Percentiles rank a stretch among this genome's conserved stretches.
Evolutionary conservation across 352 stramenopile genomes (phyloP).

Genomic region (Globisporangium abappressorium): DNA sequence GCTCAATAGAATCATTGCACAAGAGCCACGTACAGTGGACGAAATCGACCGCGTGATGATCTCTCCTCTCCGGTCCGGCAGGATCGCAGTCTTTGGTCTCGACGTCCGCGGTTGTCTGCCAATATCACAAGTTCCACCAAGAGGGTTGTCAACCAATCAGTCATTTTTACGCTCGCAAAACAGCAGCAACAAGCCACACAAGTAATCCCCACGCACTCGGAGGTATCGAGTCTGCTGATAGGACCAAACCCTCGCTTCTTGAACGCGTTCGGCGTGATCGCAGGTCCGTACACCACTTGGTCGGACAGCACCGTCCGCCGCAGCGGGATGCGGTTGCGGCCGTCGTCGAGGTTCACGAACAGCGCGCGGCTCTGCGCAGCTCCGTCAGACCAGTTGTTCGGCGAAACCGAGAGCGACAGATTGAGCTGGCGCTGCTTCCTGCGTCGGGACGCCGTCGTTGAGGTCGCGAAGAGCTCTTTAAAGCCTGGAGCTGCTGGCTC

Average conservation of each 20-base stretch:
- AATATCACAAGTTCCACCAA: not conserved
- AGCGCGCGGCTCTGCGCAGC: constrained; percentile 1
- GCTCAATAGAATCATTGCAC: not conserved
- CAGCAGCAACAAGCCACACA: not conserved
- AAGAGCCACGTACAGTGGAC: constrained; percentile 29
- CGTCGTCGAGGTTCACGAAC: constrained; percentile 57
- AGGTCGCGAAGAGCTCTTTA: constrained; percentile 15
- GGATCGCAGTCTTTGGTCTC: constrained; percentile 33
- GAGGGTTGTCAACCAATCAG: not conserved
- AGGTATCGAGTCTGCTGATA: not conserved
- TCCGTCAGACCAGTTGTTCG: constrained; percentile 20
- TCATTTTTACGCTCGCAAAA: not conserved
- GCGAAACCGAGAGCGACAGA: not conserved
- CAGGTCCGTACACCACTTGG: constrained; percentile 61
- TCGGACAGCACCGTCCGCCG: constrained; percentile 46
- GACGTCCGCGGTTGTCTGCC: not conserved
- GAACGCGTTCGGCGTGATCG: constrained; percentile 50
- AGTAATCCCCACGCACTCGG: constrained; percentile 5
- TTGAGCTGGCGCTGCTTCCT: constrained; percentile 16
- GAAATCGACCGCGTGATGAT: constrained; percentile 46
- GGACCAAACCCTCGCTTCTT: constrained; percentile 8
- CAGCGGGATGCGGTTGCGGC: constrained; percentile 58
- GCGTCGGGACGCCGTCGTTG: constrained; percentile 10
- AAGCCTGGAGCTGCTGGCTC: constrained; percentile 1
- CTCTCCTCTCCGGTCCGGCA: constrained; percentile 29